These are phyloP conservation scores for Anastatica hierochuntica DNA, from an alignment of 345 rosid genomes.

Conservation along the genomic window DNA sequence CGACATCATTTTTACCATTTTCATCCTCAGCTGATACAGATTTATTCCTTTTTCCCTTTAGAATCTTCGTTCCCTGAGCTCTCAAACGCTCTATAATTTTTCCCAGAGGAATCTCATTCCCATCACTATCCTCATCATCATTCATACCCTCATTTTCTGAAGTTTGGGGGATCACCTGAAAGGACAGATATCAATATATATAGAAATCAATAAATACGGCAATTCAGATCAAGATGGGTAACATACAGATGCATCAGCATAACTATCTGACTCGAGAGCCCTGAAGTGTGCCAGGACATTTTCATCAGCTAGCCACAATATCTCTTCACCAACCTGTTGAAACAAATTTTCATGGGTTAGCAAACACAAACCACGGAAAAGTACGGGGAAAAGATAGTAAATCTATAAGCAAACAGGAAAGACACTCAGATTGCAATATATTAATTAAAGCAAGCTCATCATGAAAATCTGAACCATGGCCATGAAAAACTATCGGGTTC, in stretches of 20 bases:
- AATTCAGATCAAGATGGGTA: constrained; percentile 12
- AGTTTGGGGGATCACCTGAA: constrained; percentile 43
- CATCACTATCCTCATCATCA: constrained; percentile 59
- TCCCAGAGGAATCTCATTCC: constrained; percentile 67
- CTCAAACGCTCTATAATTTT: constrained; percentile 63
- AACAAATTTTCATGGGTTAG: constrained; percentile 18
- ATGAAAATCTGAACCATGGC: not conserved
- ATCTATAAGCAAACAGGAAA: not conserved
- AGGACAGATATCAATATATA: constrained; percentile 7
- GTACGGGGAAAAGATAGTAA: not conserved
- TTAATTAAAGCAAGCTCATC: not conserved
- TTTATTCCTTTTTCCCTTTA: constrained; percentile 42
- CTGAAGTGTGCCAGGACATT: constrained; percentile 58
- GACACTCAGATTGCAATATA: constrained; percentile 8
- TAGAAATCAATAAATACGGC: constrained; percentile 2
- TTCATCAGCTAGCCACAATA: constrained; percentile 82
- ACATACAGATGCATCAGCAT: constrained; percentile 45
- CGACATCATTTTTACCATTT: constrained; percentile 57
- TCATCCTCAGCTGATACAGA: constrained; percentile 34
- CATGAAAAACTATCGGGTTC: constrained; percentile 8
- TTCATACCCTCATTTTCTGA: constrained; percentile 36
- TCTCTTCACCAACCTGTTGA: constrained; percentile 47
- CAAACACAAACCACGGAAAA: constrained; percentile 3
- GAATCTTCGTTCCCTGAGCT: constrained; percentile 54
- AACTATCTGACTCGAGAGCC: constrained; percentile 50